phyloP scores from a whole-genome alignment of 148 eudicot genomes.

The Talinum fruticosum region DNA sequence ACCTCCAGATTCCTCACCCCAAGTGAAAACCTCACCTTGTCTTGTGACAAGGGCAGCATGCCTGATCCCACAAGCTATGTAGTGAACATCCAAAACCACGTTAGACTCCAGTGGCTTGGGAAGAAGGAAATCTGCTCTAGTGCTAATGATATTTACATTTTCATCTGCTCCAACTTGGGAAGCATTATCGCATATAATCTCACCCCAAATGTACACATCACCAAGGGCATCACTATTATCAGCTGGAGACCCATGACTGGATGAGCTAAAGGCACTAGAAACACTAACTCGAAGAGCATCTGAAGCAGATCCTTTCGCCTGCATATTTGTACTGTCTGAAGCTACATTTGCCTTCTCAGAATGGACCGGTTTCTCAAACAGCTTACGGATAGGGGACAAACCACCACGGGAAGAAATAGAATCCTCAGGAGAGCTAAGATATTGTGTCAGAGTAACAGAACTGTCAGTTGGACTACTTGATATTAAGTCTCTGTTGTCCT shows the following conservation, averaged over 20 bases:
- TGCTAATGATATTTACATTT: conserved; percentile 31
- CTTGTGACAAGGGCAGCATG: conserved; percentile 87
- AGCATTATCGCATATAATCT: conserved; percentile 63
- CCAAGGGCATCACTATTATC: conserved; percentile 93
- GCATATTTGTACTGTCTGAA: conserved; percentile 79
- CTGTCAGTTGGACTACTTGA: conserved; percentile 80
- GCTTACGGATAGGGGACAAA: conserved; percentile 55
- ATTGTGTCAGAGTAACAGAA: conserved; percentile 55
- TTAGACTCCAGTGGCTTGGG: conserved; percentile 83
- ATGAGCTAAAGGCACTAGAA: conserved; percentile 94
- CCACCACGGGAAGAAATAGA: conserved; percentile 45
- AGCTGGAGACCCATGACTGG: conserved; percentile 92
- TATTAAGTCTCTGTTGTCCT: conserved; percentile 75
- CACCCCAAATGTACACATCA: conserved; percentile 97
- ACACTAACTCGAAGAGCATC: conserved; percentile 89
- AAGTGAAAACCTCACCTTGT: conserved; percentile 90
- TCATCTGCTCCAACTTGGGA: conserved; percentile 49
- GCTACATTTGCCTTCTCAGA: conserved; percentile 70
- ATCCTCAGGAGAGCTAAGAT: conserved; percentile 69
- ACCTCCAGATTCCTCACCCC: conserved; percentile 99
- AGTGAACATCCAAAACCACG: conserved; percentile 79
- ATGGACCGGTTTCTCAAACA: conserved; percentile 36
- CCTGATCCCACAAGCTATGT: conserved; percentile 83
- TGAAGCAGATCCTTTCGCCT: conserved; percentile 67
- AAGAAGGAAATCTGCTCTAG: conserved; percentile 60